Percentiles rank a stretch among this genome's conserved stretches.
phyloP scores from a whole-genome alignment of 768 basidiomycete genomes.

The Suillus lakei region DNA sequence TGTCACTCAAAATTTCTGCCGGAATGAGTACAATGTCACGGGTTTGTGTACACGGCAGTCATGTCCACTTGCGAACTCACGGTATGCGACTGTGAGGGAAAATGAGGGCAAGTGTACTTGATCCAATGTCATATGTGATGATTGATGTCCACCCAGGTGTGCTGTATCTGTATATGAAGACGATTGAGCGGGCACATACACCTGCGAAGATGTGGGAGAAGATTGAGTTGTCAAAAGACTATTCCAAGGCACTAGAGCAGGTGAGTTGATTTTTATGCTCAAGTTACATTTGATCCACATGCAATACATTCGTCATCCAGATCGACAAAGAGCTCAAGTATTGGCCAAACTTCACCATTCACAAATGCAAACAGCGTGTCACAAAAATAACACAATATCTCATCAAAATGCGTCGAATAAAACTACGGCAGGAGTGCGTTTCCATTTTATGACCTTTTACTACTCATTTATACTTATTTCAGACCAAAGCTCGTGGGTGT shows the following conservation, averaged over 20 bases:
- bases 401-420: constrained; percentile 95
- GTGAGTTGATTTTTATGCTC: constrained; percentile 43
- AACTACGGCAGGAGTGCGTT: constrained; percentile 82
- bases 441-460: background rate
- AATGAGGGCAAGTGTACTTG: constrained; percentile 71
- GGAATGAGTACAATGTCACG: constrained; percentile 98
- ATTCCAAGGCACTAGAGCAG: constrained; percentile 94
- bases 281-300: background rate
- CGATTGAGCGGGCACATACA: constrained; percentile 95
- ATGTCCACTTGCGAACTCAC: constrained; percentile 96
- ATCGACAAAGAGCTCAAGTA: constrained; percentile 96
- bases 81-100: constrained; percentile 98
- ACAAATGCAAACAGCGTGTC: constrained; percentile 99
- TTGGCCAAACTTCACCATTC: constrained; percentile 97
- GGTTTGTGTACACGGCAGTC: constrained; percentile 95
- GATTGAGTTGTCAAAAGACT: constrained; percentile 91
- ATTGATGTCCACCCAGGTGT: constrained; percentile 52
- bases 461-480: constrained; percentile 6
- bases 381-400: constrained; percentile 99
- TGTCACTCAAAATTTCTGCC: constrained; percentile 94
- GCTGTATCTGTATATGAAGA: constrained; percentile 95
- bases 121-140: background rate
- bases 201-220: constrained; percentile 99
- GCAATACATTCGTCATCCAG: constrained; percentile 44
- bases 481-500: constrained; percentile 94